phyloP scores from a whole-genome alignment of 352 stramenopile species.

The Aphanomyces stellatus region DNA sequence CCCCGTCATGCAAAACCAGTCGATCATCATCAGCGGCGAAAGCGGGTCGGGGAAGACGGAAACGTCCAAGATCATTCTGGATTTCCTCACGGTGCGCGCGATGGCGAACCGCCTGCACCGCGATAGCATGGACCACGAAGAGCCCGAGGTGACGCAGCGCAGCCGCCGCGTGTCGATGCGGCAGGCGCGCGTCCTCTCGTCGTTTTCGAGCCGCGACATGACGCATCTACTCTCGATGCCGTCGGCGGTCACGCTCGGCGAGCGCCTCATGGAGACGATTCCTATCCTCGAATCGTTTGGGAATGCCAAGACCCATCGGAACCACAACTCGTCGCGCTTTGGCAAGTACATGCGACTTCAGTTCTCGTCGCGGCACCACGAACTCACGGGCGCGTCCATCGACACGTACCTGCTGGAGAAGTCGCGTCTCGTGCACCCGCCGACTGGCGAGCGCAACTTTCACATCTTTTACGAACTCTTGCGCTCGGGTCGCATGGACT shows the following conservation, averaged over 20 bases:
- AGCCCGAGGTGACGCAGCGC: slow-evolving; percentile 56
- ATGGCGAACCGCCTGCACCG: slow-evolving; percentile 40
- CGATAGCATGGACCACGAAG: slow-evolving; percentile 37
- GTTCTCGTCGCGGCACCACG: slow-evolving; percentile 42
- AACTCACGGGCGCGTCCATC: slow-evolving; percentile 48
- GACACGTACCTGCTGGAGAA: slow-evolving; percentile 41
- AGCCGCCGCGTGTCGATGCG: slow-evolving; percentile 27
- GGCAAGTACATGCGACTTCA: slow-evolving; percentile 73
- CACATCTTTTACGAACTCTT: slow-evolving; percentile 39
- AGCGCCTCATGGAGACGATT: slow-evolving; percentile 79
- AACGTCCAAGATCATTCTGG: slow-evolving; percentile 95
- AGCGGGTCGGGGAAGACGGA: slow-evolving; percentile 90
- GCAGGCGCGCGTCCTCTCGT: slow-evolving; percentile 48
- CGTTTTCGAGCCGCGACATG: slow-evolving; percentile 21
- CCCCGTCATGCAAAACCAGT: slow-evolving; percentile 82
- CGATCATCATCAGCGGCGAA: slow-evolving; percentile 78
- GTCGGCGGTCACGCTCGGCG: slow-evolving; percentile 56
- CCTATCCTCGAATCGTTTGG: slow-evolving; percentile 91
- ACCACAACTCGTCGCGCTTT: slow-evolving; percentile 75
- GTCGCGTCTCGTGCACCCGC: slow-evolving; percentile 22
- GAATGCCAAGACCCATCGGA: slow-evolving; percentile 84
- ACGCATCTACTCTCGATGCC: slow-evolving; percentile 35
- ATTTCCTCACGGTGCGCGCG: slow-evolving; percentile 80
- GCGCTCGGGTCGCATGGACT: slow-evolving; percentile 4
- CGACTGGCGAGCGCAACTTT: slow-evolving; percentile 27